Evolutionary conservation across 805 yeast species (phyloP), one percentile per base, ranked within the genome.

Genomic region (Candida pini): DNA sequence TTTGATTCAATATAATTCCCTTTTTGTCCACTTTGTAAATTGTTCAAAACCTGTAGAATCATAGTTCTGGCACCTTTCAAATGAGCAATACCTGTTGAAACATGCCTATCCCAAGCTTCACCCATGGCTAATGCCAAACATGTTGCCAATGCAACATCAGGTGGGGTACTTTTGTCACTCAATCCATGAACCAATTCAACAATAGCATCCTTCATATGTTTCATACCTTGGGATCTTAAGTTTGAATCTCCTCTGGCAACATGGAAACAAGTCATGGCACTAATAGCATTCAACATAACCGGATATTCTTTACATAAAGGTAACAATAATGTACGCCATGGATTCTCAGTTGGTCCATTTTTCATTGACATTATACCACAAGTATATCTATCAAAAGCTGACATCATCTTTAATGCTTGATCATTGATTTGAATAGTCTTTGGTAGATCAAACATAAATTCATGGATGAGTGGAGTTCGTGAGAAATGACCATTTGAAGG

Each of bases 71-170:
- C 85, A 20, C 86, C 85, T 47, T 71, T 73, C 38, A 79, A 61
- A 56, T 79, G 87, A 2, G 81, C 78, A 35, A 79, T 74, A 9
- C 86, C 85, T 17, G 81, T 74, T 3, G 81, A 69, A 4, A 73
- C 77, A 38, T 74, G 80, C 9, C 77, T 69, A 48, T 77, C 80
- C 86, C 86, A 79, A 0, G 80, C 68, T 50, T 80, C 86, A 26
- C 81, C 71, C 39, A 76, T 70, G 0, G 85, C 81, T 35, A 80
- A 58, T 15, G 76, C 72, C 37, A 80, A 51, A 40, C 85, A 78
- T 0, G 84, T 73, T 0, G 81, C 76, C 15, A 80, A 58, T 1
- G 85, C 85, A 9, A 79, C 76, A 41, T 78, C 84, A 9, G 77
- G 76, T 3, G 81, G 79, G 19, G 73, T 60, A 2, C 63, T 41